Conservation (phyloP, 106 monocot species). For the Phalaenopsis aphrodite region DNA sequence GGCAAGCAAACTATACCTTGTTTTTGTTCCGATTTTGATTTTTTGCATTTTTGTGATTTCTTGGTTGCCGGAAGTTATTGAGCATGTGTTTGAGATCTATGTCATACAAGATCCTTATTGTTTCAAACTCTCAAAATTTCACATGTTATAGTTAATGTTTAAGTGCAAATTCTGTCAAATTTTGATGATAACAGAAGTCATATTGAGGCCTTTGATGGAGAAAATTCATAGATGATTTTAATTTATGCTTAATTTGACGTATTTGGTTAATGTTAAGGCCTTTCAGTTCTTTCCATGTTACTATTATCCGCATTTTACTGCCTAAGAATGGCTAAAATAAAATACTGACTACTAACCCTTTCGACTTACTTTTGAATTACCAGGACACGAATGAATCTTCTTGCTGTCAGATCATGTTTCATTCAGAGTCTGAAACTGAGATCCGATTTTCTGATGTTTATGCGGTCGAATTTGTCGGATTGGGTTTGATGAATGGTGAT, state of each 20-base stretch:
- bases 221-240: background rate
- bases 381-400: conserved; percentile 29
- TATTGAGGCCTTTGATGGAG: background rate
- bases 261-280: background rate
- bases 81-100: background rate
- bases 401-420: conserved; percentile 35
- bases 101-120: background rate
- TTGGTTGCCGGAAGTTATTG: background rate
- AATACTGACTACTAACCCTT: background rate
- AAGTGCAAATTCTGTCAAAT: background rate
- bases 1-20: background rate
- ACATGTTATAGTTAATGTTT: background rate
- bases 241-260: background rate
- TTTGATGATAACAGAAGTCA: background rate
- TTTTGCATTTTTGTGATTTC: background rate
- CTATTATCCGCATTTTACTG: background rate
- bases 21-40: background rate
- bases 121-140: background rate
- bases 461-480: conserved; percentile 50
- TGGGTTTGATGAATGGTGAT: conserved; percentile 33
- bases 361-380: conserved; percentile 6
- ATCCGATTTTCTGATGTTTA: conserved; percentile 68
- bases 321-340: background rate
- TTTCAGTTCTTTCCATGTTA: background rate
- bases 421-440: conserved; percentile 29